Conservation (phyloP, 108 stramenopile genomes). For the Nannochloropsis gaditana region DNA sequence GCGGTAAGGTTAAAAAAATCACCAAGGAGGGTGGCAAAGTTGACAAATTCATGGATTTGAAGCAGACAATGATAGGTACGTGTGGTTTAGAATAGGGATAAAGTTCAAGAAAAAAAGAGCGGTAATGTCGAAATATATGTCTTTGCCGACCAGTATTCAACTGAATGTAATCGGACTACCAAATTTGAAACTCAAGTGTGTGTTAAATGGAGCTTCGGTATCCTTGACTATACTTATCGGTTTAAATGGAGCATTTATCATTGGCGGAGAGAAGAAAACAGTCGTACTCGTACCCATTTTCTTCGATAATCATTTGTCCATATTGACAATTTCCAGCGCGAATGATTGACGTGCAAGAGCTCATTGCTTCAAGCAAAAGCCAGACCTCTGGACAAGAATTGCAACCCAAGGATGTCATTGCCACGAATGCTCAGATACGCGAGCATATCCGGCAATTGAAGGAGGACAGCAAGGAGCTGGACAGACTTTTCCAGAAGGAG, state of each 20-base stretch:
- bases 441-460: constrained; percentile 27
- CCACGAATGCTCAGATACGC: constrained; percentile 2
- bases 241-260: too few relatives aligned
- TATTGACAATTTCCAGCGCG: neutral
- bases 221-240: too few relatives aligned
- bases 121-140: too few relatives aligned
- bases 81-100: neutral
- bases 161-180: too few relatives aligned
- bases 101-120: too few relatives aligned
- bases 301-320: too few relatives aligned
- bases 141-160: too few relatives aligned
- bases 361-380: neutral
- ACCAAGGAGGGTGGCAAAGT: constrained; percentile 13
- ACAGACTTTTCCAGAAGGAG: neutral
- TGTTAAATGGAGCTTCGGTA: too few relatives aligned
- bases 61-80: constrained; percentile 12
- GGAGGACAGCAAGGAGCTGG: constrained; percentile 27
- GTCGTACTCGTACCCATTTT: too few relatives aligned
- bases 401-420: constrained; percentile 23
- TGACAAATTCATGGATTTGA: neutral
- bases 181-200: too few relatives aligned
- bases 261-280: too few relatives aligned
- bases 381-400: neutral
- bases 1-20: neutral
- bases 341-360: neutral